Evolutionary conservation across 1,139 yeast species (phyloP).

Genomic region (Magnusiomyces clavatus): DNA sequence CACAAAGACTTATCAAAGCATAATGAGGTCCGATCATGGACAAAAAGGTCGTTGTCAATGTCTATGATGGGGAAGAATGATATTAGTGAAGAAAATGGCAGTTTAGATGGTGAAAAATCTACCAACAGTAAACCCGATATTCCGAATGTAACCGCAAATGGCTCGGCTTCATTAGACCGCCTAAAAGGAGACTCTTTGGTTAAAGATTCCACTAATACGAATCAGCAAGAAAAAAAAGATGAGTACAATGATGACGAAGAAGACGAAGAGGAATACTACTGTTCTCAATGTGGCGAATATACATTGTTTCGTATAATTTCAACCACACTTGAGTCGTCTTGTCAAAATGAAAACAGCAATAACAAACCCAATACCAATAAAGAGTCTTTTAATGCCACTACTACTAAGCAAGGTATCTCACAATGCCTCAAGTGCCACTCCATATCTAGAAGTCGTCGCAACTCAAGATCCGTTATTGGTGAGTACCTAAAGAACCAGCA

Average conservation of each 20-base stretch:
- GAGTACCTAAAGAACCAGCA: too few relatives aligned
- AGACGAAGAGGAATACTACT: neutral
- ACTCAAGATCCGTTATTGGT: too few relatives aligned
- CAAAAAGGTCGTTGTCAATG: neutral
- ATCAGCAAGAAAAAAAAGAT: neutral
- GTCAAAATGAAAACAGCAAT: too few relatives aligned
- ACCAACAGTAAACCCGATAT: too few relatives aligned
- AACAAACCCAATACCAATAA: too few relatives aligned
- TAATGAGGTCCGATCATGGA: neutral
- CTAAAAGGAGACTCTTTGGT: neutral
- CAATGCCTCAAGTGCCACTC: neutral
- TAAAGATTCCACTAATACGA: neutral
- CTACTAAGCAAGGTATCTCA: too few relatives aligned
- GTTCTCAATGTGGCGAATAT: constrained; percentile 2
- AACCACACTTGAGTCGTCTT: too few relatives aligned
- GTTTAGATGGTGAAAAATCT: too few relatives aligned
- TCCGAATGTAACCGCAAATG: neutral
- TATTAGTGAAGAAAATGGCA: neutral
- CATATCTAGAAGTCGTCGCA: neutral
- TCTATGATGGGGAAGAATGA: neutral
- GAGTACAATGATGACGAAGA: neutral
- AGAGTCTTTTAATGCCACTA: too few relatives aligned
- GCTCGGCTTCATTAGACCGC: neutral
- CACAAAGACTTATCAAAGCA: neutral
- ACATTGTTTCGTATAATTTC: neutral